These are phyloP conservation scores for Neonectria hederae DNA, from an alignment of 2,329 filamentous ascomycete genomes.

Conservation along the genomic window DNA sequence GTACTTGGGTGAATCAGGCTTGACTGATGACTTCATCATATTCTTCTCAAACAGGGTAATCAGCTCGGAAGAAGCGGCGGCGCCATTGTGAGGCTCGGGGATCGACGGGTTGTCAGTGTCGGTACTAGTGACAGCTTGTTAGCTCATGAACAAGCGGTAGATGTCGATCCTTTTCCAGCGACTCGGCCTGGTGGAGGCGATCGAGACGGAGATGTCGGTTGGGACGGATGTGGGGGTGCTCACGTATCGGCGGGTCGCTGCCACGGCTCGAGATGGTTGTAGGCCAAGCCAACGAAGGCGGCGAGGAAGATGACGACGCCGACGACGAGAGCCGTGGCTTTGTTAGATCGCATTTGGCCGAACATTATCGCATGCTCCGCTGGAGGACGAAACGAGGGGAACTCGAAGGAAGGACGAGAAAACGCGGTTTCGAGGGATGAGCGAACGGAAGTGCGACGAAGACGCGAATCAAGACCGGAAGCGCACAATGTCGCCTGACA, in stretches of 20 bases:
- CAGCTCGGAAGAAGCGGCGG: constrained; percentile 36
- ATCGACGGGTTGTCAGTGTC: constrained; percentile 36
- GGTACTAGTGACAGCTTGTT: constrained; percentile 27
- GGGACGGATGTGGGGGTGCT: constrained; percentile 15
- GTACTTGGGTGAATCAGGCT: constrained; percentile 42
- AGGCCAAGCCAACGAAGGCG: constrained; percentile 45
- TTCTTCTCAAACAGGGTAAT: constrained; percentile 47
- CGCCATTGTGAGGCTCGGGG: constrained; percentile 24
- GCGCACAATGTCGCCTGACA: constrained; percentile 29
- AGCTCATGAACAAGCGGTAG: constrained; percentile 9
- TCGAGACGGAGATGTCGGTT: not conserved
- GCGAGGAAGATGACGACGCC: constrained; percentile 46
- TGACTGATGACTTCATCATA: constrained; percentile 44
- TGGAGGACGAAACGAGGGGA: constrained; percentile 2
- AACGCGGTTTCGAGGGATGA: constrained; percentile 6
- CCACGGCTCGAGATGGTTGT: constrained; percentile 46
- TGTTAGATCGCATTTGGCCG: constrained; percentile 45
- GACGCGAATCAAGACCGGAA: constrained; percentile 29
- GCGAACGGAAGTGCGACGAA: constrained; percentile 26
- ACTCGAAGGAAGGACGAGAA: constrained; percentile 1
- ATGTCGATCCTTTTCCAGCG: not conserved
- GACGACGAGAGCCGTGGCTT: constrained; percentile 42
- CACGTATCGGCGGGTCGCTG: constrained; percentile 39
- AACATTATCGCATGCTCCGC: constrained; percentile 46
- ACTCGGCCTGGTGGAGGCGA: not conserved